Base-by-base conservation (phyloP, 176 grass and related monocot genomes). In the Carex scoparia region DNA sequence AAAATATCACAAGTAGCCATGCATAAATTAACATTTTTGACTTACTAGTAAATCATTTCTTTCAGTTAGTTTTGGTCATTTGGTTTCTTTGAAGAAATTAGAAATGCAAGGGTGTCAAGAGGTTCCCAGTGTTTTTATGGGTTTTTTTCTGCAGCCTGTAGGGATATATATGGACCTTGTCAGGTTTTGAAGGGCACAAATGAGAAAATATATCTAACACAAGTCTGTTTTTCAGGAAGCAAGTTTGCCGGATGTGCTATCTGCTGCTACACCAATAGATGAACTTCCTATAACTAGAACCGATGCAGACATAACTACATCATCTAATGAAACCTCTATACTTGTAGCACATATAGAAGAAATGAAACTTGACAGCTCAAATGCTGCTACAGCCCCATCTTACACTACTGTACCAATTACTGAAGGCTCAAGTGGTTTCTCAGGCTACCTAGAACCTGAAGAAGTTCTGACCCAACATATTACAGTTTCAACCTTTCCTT, bases 161-260 rank as follows among this genome's bases (percentile, higher is more conserved):
- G 15, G 37, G 16, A 16, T 69, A 18, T 40, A 44, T 71, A 15
- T 69, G 65, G 38, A 69, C 37, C 15, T 44, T 71, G 44, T 71
- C 33, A 10, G 14, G 68, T 71, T 69, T 40, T 42, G 7, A 42
- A 35, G 11, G 65, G 10, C 68, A 71, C 15, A 3, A 2, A 71
- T 71, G 7, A 33, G 28, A 78, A 56, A 78, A 57, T 57, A 12
- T 46, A 12, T 46, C 28, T 78, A 78, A 78, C 42, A 68, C 19
- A 49, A 9, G 12, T 54, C 8, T 48, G 42, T 90, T 33, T 81
- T 60, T 33, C 88, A 99, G 96, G 96, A 99, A 87, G 85, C 91
- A 88, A 99, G 88, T 89, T 88, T 95, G 74, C 93, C 91, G 72
- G 90, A 95, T 66, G 81, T 94, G 32, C 88, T 94, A 70, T 90